Evolutionary conservation across 1,284 basidiomycete genomes (phyloP).

Genomic region (Pseudozyma pruni): DNA sequence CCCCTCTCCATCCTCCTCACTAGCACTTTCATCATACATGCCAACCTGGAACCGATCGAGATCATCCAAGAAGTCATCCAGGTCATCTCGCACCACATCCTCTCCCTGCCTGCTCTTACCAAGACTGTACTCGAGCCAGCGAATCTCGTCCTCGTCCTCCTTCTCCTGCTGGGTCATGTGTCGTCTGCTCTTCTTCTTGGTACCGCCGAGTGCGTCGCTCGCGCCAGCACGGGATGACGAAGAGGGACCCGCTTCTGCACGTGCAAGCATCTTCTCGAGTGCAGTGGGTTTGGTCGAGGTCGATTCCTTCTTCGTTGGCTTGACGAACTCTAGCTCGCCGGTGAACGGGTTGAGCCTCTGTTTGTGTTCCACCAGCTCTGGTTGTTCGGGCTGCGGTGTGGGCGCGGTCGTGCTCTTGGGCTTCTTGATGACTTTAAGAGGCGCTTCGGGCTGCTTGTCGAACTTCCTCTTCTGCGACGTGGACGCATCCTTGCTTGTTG

Average conservation of each 20-base stretch:
- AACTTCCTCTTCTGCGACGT: slow-evolving; percentile 21
- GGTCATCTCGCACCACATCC: slow-evolving; percentile 48
- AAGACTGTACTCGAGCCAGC: slow-evolving; percentile 64
- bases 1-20: slow-evolving; percentile 8
- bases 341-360: slow-evolving; percentile 43
- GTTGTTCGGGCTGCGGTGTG: not conserved
- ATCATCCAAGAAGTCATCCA: slow-evolving; percentile 60
- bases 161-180: slow-evolving; percentile 55
- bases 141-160: slow-evolving; percentile 66
- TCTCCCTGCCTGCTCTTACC: slow-evolving; percentile 30
- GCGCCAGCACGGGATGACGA: slow-evolving; percentile 16
- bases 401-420: slow-evolving; percentile 10
- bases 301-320: not conserved
- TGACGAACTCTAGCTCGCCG: slow-evolving; percentile 31
- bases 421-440: slow-evolving; percentile 32
- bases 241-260: slow-evolving; percentile 28
- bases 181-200: slow-evolving; percentile 33
- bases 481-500: not conserved
- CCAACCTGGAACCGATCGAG: slow-evolving; percentile 55
- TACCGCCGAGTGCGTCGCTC: slow-evolving; percentile 5
- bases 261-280: slow-evolving; percentile 42
- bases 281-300: slow-evolving; percentile 31
- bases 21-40: slow-evolving; percentile 38
- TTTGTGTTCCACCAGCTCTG: slow-evolving; percentile 2
- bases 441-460: slow-evolving; percentile 13